These are phyloP conservation scores for Stenogyne calaminthoides DNA, from an alignment of 305 asterid species.

Conservation along the genomic window DNA sequence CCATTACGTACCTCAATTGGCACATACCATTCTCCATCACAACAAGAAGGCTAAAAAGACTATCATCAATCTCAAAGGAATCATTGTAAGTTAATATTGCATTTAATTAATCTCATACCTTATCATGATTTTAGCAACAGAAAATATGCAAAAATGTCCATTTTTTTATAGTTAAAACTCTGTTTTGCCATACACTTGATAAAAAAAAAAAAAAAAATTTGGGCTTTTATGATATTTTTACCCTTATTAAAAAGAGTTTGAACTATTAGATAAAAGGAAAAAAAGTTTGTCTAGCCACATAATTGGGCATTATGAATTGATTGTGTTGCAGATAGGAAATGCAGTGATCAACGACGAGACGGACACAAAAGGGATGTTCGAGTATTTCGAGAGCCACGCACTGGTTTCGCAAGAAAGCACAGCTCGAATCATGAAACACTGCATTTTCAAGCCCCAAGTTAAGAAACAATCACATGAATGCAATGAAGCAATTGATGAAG, in stretches of 20 bases:
- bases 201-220: too few relatives aligned
- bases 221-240: too few relatives aligned
- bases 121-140: neutral
- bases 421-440: constrained; percentile 32
- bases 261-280: too few relatives aligned
- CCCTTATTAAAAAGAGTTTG: too few relatives aligned
- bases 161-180: too few relatives aligned
- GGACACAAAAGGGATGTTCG: neutral
- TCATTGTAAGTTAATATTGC: neutral
- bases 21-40: constrained; percentile 41
- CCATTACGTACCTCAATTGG: constrained; percentile 59
- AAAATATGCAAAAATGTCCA: too few relatives aligned
- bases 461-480: constrained; percentile 40
- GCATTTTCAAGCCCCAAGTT: constrained; percentile 43
- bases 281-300: too few relatives aligned
- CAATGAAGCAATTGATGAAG: constrained; percentile 29
- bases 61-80: neutral
- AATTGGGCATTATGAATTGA: neutral
- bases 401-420: constrained; percentile 31
- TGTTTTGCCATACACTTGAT: too few relatives aligned
- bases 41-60: neutral
- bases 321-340: constrained; percentile 1
- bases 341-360: neutral
- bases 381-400: neutral
- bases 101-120: neutral